phyloP scores from a whole-genome alignment of 345 rosid species.

The Citrus unshiu region DNA sequence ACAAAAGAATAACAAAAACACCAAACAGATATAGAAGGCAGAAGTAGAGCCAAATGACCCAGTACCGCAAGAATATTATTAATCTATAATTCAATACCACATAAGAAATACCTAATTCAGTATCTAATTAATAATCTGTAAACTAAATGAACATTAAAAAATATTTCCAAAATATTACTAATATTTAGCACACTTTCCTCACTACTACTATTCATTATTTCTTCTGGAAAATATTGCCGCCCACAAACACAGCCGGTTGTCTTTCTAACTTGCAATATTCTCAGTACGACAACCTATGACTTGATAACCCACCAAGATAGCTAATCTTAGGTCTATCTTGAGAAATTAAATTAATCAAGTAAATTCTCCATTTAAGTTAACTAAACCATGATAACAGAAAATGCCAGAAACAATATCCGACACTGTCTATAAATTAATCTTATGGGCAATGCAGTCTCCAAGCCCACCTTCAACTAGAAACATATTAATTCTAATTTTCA shows the following conservation, averaged over 20 bases:
- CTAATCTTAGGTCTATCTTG: not conserved
- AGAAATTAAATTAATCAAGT: not conserved
- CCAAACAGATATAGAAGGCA: too few relatives aligned
- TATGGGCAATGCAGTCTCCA: not conserved
- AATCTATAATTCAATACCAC: not conserved
- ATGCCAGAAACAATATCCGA: not conserved
- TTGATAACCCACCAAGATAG: not conserved
- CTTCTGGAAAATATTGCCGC: not conserved
- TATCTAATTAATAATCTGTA: not conserved
- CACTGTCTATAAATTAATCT: not conserved
- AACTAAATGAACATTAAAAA: not conserved
- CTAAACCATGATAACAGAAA: not conserved
- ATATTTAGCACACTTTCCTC: not conserved
- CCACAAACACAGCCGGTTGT: not conserved
- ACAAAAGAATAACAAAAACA: not conserved
- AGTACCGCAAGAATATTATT: not conserved
- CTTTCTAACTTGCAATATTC: not conserved
- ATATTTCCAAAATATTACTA: not conserved
- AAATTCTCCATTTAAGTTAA: not conserved
- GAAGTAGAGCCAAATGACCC: not conserved
- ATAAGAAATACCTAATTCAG: not conserved
- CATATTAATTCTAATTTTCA: not conserved
- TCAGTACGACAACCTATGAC: not conserved
- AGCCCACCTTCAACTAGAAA: not conserved
- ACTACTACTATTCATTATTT: not conserved